A percentile compares a stretch with the other conserved stretches of the same genome.
phyloP scores from a whole-genome alignment of 2,329 filamentous ascomycete species.

The Beauveria sp. region DNA sequence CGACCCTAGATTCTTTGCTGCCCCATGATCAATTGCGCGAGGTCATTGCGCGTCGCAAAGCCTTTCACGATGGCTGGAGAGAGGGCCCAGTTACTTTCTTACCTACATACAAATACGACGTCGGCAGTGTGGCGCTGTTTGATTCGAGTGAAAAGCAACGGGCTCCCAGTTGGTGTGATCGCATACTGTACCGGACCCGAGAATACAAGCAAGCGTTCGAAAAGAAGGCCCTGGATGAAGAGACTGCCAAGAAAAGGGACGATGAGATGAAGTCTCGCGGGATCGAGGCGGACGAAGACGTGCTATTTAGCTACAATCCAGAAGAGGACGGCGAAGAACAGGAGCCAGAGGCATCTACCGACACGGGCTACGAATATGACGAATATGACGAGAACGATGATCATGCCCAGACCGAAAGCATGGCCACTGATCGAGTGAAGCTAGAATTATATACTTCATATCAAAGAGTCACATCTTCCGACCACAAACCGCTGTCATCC shows the following conservation, averaged over 20 bases:
- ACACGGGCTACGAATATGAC: slow-evolving; percentile 47
- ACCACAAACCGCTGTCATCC: slow-evolving; percentile 87
- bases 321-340: slow-evolving; percentile 36
- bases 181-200: slow-evolving; percentile 78
- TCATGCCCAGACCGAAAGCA: slow-evolving; percentile 47
- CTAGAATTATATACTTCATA: slow-evolving; percentile 74
- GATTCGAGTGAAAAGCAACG: slow-evolving; percentile 96
- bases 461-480: slow-evolving; percentile 88
- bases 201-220: slow-evolving; percentile 62
- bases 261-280: slow-evolving; percentile 79
- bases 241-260: slow-evolving; percentile 61
- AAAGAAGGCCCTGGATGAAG: slow-evolving; percentile 53
- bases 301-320: slow-evolving; percentile 87
- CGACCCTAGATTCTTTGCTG: slow-evolving; percentile 77
- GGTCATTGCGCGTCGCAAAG: slow-evolving; percentile 66
- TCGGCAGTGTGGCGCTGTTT: slow-evolving; percentile 86
- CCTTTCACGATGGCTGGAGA: slow-evolving; percentile 85
- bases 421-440: slow-evolving; percentile 45
- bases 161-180: slow-evolving; percentile 93
- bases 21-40: slow-evolving; percentile 81
- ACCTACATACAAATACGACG: slow-evolving; percentile 95
- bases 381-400: slow-evolving; percentile 45
- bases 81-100: slow-evolving; percentile 85
- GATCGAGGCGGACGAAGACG: slow-evolving; percentile 72
- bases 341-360: slow-evolving; percentile 19